phyloP scores from a whole-genome alignment of 495 filamentous ascomycete species.

The Annulohypoxylon bovei region DNA sequence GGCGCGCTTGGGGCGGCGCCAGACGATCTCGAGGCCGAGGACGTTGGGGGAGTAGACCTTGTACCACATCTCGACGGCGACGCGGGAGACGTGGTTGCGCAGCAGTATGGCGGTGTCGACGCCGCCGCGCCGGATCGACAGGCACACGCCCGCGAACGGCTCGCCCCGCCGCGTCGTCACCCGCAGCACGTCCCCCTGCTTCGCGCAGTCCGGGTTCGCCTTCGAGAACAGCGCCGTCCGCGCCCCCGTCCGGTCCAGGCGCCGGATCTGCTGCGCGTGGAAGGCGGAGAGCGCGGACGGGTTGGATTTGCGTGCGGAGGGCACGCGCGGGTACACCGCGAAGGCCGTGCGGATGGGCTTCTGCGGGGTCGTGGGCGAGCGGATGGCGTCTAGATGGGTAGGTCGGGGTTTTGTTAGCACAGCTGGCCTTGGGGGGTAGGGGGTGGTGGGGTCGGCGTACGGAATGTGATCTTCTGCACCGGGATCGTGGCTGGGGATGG shows the following conservation, averaged over 20 bases:
- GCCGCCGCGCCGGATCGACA: conserved; percentile 84
- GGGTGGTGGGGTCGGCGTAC: not conserved
- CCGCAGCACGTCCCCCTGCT: conserved; percentile 88
- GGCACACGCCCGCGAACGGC: conserved; percentile 86
- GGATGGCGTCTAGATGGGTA: conserved; percentile 38
- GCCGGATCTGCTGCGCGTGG: conserved; percentile 69
- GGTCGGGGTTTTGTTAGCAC: not conserved
- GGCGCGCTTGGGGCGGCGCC: conserved; percentile 82
- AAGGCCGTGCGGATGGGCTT: conserved; percentile 51
- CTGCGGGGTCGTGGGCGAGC: conserved; percentile 33
- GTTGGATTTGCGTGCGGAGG: conserved; percentile 49
- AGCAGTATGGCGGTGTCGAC: conserved; percentile 88
- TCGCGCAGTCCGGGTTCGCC: conserved; percentile 75
- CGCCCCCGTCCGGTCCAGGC: conserved; percentile 84
- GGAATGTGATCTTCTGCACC: not conserved
- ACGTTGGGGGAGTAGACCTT: conserved; percentile 93
- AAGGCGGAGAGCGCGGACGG: conserved; percentile 55
- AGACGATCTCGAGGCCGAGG: conserved; percentile 90
- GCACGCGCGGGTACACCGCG: conserved; percentile 61
- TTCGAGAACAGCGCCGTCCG: conserved; percentile 83
- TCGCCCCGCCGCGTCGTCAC: conserved; percentile 84
- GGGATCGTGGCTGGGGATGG: not conserved
- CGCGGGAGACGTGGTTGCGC: conserved; percentile 79
- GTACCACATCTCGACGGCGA: conserved; percentile 97
- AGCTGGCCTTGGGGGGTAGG: not conserved